Base-by-base conservation (phyloP, 768 basidiomycete species). In the Lentinula sp. region DNA sequence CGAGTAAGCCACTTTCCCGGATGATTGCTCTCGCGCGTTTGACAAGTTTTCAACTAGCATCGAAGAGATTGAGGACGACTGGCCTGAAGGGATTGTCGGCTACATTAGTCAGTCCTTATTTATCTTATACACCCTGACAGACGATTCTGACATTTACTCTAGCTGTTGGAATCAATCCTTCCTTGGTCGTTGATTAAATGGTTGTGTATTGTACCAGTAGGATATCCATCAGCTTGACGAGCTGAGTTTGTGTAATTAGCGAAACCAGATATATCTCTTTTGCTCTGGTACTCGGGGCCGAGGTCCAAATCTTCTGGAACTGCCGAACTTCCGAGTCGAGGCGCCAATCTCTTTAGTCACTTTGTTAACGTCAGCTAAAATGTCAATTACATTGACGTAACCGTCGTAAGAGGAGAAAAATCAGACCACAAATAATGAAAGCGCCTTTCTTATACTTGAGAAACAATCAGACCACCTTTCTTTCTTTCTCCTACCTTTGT, bases 121-220 rank as follows among this genome's bases (percentile, higher is more conserved):
- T 7, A 45, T 55, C 33, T 32, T 36, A 13, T 28, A 12, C 1
- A 28, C 35, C 37, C 15, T 2, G 28, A 43, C 20, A 36, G 51
- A 23, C 8, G n/a, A 15, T 15, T 5, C 18, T 49, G 55, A 37
- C 46, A 18, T 33, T 42, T 23, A 18, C 23, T 50, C 18, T 45
- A 71, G 73, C 73, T 48, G 70, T 74, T 59, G 73, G 71, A 5
- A 65, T 74, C 2, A 66, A 73, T 54, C 66, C 72, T 10, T 65
- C 69, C 18, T n/a, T 37, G 37, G 16, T 54, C 13, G 68, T 62
- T 49, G 61, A 62, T 59, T 62, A 35, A 55, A 41, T 6, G 32
- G 13, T 39, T 39, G 37, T 3, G 28, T 3, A 28, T 2, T 28
- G 28, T 28, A 28, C 28, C 28, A 28, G 28, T 28, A 28, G 28